Percentiles rank a stretch among this genome's conserved stretches.
Conservation (phyloP, 2,329 filamentous ascomycete genomes). For the Talaromyces pinophilus region DNA sequence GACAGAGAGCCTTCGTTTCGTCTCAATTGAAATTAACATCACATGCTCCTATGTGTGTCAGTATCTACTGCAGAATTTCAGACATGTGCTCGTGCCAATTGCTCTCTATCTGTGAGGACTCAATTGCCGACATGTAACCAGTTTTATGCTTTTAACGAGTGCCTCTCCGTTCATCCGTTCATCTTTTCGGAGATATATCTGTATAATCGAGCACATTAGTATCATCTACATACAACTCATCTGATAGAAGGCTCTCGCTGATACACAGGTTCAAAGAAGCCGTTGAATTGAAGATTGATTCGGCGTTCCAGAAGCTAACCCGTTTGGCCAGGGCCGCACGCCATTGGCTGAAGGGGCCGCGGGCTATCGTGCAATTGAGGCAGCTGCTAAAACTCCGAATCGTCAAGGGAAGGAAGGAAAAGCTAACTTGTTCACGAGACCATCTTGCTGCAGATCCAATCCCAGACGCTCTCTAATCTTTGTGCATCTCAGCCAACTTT, state of each 20-base stretch:
- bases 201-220: neutral
- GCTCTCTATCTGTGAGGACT: neutral
- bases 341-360: conserved; percentile 11
- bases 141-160: neutral
- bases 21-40: neutral
- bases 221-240: neutral
- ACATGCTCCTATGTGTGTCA: neutral
- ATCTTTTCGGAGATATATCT: neutral
- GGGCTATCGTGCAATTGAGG: conserved; percentile 13
- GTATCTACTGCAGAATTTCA: neutral
- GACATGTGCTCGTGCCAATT: conserved; percentile 8
- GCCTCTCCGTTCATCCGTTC: neutral
- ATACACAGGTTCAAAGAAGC: neutral
- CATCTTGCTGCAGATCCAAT: neutral
- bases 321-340: neutral
- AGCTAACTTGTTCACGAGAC: conserved; percentile 8
- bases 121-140: neutral
- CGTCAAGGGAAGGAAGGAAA: conserved; percentile 6
- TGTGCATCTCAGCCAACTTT: neutral
- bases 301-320: conserved; percentile 13
- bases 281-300: neutral
- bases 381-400: conserved; percentile 16
- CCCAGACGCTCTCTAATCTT: neutral
- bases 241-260: neutral
- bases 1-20: neutral